Evolutionary conservation across 2,329 filamentous ascomycete species (phyloP).

Genomic region (Epichloe amarillans): DNA sequence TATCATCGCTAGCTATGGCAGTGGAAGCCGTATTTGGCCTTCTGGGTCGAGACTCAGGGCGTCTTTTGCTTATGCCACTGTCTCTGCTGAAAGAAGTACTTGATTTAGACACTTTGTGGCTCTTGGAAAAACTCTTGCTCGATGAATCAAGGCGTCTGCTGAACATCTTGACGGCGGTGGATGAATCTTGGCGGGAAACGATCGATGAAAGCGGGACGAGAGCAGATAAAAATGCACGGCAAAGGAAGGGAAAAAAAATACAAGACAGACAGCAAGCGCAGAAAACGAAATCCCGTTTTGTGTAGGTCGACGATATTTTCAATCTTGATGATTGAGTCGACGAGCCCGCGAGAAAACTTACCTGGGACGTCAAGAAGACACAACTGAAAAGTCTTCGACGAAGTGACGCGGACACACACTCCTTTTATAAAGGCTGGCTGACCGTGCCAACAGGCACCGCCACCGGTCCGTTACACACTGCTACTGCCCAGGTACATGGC

Average conservation of each 20-base stretch:
- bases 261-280: not conserved
- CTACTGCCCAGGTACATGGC: not conserved
- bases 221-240: not conserved
- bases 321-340: not conserved
- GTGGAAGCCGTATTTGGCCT: constrained; percentile 35
- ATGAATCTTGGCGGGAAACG: not conserved
- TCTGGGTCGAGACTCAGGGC: constrained; percentile 35
- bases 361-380: not conserved
- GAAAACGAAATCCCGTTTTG: not conserved
- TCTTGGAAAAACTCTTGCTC: constrained; percentile 40
- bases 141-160: constrained; percentile 31
- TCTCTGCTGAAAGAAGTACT: constrained; percentile 42
- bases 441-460: not conserved
- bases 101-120: constrained; percentile 35
- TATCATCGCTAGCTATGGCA: constrained; percentile 22
- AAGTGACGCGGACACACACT: not conserved
- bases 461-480: not conserved
- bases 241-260: not conserved
- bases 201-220: not conserved
- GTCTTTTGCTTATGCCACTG: constrained; percentile 36
- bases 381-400: not conserved
- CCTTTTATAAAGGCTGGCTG: not conserved
- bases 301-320: not conserved
- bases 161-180: constrained; percentile 28
- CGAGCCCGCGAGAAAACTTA: not conserved